Conservation (phyloP, 139 green algal species). For the Tetraselmis striata region DNA sequence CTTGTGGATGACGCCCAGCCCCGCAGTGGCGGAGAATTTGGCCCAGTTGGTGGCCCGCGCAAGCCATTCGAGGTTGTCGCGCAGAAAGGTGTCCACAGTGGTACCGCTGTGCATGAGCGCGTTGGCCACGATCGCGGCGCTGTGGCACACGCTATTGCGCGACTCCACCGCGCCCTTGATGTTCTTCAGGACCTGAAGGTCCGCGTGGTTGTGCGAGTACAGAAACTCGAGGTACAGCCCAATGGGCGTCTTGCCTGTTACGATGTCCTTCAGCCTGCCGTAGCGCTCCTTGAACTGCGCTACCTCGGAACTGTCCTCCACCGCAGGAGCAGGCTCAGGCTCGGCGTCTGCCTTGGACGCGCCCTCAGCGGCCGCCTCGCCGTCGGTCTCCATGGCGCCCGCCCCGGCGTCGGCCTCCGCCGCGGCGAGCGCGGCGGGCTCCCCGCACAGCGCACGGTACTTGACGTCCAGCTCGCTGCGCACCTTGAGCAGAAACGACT, state of each 20-base stretch:
- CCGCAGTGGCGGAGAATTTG: constrained; percentile 96
- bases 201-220: constrained; percentile 70
- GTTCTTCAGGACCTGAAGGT: constrained; percentile 83
- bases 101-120: constrained; percentile 93
- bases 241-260: constrained; percentile 72
- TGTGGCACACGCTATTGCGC: constrained; percentile 79
- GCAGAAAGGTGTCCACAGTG: constrained; percentile 91
- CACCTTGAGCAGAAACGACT: constrained; percentile 78
- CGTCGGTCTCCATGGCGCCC: constrained; percentile 32
- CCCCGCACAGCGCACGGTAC: background rate
- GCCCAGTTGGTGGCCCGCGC: constrained; percentile 95
- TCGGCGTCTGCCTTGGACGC: background rate
- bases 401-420: constrained; percentile 6
- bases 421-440: background rate
- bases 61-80: constrained; percentile 96
- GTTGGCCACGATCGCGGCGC: constrained; percentile 88
- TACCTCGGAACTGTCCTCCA: constrained; percentile 3
- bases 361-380: background rate
- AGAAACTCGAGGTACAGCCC: constrained; percentile 92
- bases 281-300: constrained; percentile 26
- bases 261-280: constrained; percentile 54
- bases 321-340: constrained; percentile 1
- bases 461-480: constrained; percentile 8
- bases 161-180: constrained; percentile 82
- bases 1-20: constrained; percentile 92